Percentiles rank a stretch among this genome's conserved stretches.
Conservation (phyloP, 768 basidiomycete species). For the Termitomyces sp. region DNA sequence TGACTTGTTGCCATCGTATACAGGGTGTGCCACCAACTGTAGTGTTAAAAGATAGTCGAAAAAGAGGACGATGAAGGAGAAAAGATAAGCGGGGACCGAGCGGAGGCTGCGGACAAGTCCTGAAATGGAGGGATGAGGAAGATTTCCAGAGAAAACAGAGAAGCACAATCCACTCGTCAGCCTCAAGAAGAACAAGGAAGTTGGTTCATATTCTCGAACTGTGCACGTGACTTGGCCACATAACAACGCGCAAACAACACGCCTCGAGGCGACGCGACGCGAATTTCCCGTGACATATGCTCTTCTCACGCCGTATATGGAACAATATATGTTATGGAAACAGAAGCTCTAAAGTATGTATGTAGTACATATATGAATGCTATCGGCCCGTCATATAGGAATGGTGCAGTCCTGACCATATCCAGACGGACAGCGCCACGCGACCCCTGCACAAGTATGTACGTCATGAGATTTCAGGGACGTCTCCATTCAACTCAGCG, state of each 20-base stretch:
- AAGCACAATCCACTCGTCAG: slow-evolving; percentile 28
- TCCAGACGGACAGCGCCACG: neutral
- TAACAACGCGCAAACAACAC: slow-evolving; percentile 30
- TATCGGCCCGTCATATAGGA: neutral
- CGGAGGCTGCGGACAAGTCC: slow-evolving; percentile 15
- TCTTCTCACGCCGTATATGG: slow-evolving; percentile 7
- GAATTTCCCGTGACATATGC: slow-evolving; percentile 14
- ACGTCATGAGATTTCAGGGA: neutral
- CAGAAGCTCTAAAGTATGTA: neutral
- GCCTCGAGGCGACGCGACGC: slow-evolving; percentile 23
- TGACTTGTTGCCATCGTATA: slow-evolving; percentile 56
- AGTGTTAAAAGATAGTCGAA: slow-evolving; percentile 19
- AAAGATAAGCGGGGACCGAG: slow-evolving; percentile 19
- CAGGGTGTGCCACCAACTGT: slow-evolving; percentile 16
- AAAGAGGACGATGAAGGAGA: slow-evolving; percentile 17
- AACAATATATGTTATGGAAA: neutral
- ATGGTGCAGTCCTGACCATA: neutral
- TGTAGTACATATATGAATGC: neutral
- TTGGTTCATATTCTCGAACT: slow-evolving; percentile 18
- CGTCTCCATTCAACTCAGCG: neutral
- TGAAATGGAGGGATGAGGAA: slow-evolving; percentile 14
- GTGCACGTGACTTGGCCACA: slow-evolving; percentile 27
- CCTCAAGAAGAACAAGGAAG: slow-evolving; percentile 25
- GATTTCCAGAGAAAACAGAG: slow-evolving; percentile 18
- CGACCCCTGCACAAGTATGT: neutral